Evolutionary conservation across 257 asterid genomes (phyloP).

Genomic region (Solanum piurae): DNA sequence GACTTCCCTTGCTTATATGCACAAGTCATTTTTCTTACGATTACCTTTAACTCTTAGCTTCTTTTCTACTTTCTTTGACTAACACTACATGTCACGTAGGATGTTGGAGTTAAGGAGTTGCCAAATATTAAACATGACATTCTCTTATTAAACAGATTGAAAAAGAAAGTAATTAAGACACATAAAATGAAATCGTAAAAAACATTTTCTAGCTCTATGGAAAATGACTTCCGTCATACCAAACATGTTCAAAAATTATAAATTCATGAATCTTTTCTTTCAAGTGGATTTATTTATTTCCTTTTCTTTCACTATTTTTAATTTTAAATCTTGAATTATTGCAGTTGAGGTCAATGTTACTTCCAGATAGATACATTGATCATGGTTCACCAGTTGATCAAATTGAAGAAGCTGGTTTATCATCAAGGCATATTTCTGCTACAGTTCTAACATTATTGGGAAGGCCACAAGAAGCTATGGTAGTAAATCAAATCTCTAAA

Average conservation of each 20-base stretch:
- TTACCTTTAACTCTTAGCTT: no score
- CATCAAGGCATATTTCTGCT: conserved; percentile 52
- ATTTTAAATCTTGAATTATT: neutral
- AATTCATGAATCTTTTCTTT: neutral
- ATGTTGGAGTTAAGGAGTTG: neutral
- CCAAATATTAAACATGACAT: neutral
- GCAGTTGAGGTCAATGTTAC: conserved; percentile 74
- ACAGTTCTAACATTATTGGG: conserved; percentile 57
- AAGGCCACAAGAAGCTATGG: conserved; percentile 44
- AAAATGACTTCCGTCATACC: neutral
- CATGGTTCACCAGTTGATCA: conserved; percentile 75
- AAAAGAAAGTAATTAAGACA: neutral
- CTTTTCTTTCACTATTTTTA: neutral
- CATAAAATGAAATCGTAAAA: neutral
- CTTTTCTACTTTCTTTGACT: no score
- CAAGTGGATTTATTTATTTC: neutral
- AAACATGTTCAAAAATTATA: neutral
- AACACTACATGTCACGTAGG: neutral
- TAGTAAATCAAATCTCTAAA: conserved; percentile 11
- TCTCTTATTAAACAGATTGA: neutral
- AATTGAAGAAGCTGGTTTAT: conserved; percentile 64
- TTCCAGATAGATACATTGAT: conserved; percentile 69
- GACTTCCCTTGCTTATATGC: neutral
- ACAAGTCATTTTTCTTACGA: no score
- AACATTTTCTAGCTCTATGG: neutral